phyloP scores from a whole-genome alignment of 2,329 filamentous ascomycete genomes.

The Lachnellula willkommii region DNA sequence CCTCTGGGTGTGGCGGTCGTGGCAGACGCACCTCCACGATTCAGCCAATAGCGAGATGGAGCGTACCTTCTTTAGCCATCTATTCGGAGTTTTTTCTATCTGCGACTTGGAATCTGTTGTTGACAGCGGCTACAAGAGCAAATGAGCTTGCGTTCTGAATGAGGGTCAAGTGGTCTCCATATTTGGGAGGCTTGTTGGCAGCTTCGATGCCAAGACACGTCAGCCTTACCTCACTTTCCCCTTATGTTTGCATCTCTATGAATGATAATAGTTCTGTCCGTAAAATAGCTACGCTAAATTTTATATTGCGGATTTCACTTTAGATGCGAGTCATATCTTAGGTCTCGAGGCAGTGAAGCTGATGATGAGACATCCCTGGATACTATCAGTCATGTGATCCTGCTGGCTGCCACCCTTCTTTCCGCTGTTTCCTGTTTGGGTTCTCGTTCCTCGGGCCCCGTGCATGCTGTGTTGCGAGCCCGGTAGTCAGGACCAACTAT shows the following conservation, averaged over 20 bases:
- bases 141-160: not conserved
- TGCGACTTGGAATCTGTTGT: not conserved
- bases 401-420: too few relatives aligned
- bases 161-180: slow-evolving; percentile 1
- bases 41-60: not conserved
- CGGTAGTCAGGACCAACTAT: too few relatives aligned
- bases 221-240: slow-evolving; percentile 9
- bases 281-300: not conserved
- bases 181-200: slow-evolving; percentile 4
- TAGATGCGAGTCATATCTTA: too few relatives aligned
- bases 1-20: not conserved
- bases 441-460: too few relatives aligned
- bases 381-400: too few relatives aligned
- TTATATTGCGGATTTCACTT: too few relatives aligned
- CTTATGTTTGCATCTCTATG: slow-evolving; percentile 1
- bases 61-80: not conserved
- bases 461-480: too few relatives aligned
- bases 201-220: slow-evolving; percentile 13
- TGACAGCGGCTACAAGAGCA: not conserved
- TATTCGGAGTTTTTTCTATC: not conserved
- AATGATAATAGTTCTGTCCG: not conserved
- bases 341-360: too few relatives aligned
- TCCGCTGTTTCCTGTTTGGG: too few relatives aligned
- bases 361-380: too few relatives aligned
- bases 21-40: not conserved